phyloP scores from a whole-genome alignment of 306 rosid species.

The Datisca glomerata region DNA sequence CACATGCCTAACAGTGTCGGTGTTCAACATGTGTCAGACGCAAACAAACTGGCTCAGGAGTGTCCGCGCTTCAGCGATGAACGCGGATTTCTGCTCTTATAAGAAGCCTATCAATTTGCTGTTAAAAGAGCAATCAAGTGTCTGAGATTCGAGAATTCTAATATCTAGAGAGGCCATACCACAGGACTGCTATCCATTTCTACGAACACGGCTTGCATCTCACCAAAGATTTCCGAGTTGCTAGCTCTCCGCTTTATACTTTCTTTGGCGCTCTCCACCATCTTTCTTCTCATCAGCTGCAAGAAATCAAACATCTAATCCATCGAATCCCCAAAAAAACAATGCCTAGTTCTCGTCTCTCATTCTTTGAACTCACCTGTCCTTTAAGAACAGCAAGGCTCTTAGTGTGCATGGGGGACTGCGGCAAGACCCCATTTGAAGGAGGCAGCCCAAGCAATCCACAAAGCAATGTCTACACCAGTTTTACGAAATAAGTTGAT shows the following conservation, averaged over 20 bases:
- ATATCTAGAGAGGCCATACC: conserved; percentile 31
- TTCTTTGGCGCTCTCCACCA: conserved; percentile 82
- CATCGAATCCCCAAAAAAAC: background rate
- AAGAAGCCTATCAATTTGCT: too few species aligned
- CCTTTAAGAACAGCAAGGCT: conserved; percentile 73
- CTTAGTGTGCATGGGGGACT: conserved; percentile 93
- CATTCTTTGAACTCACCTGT: conserved; percentile 31
- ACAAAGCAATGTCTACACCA: conserved; percentile 85
- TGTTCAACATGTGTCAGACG: too few species aligned
- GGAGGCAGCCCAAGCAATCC: conserved; percentile 85
- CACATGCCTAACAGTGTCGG: too few species aligned
- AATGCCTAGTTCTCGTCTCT: background rate
- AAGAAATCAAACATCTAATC: conserved; percentile 11
- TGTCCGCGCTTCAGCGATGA: too few species aligned
- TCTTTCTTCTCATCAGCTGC: conserved; percentile 53
- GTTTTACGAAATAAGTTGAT: too few species aligned
- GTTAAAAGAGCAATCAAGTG: too few species aligned
- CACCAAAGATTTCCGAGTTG: conserved; percentile 65
- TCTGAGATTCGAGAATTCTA: too few species aligned
- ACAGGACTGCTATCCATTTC: conserved; percentile 52
- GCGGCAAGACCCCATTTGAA: conserved; percentile 89
- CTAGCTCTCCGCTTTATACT: conserved; percentile 50
- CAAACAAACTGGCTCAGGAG: too few species aligned
- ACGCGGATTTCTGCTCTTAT: too few species aligned
- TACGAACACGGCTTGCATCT: conserved; percentile 70